Conservation (phyloP, 2,329 filamentous ascomycete genomes). For the Byssoonygena ceratinophila region DNA sequence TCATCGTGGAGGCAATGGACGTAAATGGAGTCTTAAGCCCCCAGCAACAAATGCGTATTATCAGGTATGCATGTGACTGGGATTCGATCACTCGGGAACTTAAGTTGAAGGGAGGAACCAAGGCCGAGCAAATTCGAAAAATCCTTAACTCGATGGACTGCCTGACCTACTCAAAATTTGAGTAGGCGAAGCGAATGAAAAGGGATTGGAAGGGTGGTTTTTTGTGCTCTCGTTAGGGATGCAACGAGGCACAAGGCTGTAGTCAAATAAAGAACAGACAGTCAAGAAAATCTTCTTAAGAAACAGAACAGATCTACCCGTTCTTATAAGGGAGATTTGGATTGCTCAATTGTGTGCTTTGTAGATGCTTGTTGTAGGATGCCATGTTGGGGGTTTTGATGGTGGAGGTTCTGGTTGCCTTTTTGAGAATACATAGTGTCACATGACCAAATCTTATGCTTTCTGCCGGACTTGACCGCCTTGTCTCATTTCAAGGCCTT, state of each 20-base stretch:
- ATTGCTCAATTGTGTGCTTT: background rate
- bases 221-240: background rate
- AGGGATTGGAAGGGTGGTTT: background rate
- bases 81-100: constrained; percentile 23
- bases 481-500: too few relatives aligned
- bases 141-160: constrained; percentile 27
- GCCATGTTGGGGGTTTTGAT: background rate
- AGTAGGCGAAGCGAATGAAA: constrained; percentile 9
- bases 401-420: background rate
- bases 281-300: background rate
- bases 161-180: constrained; percentile 22
- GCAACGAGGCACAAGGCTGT: background rate
- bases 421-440: background rate
- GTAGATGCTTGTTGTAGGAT: background rate
- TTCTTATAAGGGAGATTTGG: too few relatives aligned
- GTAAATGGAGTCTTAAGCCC: constrained; percentile 21
- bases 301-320: too few relatives aligned
- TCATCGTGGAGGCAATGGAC: constrained; percentile 24
- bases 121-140: constrained; percentile 30
- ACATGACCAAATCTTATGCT: background rate
- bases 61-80: constrained; percentile 28
- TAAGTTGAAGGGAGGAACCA: constrained; percentile 22
- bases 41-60: constrained; percentile 24
- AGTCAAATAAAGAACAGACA: background rate
- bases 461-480: too few relatives aligned